Evolutionary conservation across 495 filamentous ascomycete genomes (phyloP), one percentile per base, ranked within the genome.

Genomic region (Daldinia bambusicola): DNA sequence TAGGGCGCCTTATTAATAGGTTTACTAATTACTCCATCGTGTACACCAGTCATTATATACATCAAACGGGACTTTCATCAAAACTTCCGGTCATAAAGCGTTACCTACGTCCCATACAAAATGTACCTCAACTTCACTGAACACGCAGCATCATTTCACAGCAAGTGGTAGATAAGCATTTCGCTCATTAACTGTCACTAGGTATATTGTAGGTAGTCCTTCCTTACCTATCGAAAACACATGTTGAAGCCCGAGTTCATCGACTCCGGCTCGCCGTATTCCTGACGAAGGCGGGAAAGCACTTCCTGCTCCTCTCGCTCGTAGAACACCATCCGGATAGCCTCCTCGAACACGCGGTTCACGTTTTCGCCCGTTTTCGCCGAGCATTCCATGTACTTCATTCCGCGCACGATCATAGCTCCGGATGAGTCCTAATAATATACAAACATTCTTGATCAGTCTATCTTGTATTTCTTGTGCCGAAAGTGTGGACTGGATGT

Each of bases 301-400:
- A 52, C 37, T 7, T 61, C 53, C 5, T 62, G 36, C 14, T 67
- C 59, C 4, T 57, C 59, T 18, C 75, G 73, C 14, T 61, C 53
- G 2, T 30, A 36, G 14, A 65, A 41, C 4, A 77, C 73, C 32
- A 59, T 40, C 10, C 67, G 70, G 7, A 70, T 61, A 7, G 53
- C 70, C 16, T 77, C 73, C 30, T 77, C 65, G 45, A 77, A 70
- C 13, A 72, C 62, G 16, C 41, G 64, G 1, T 70, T 22, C 30
- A 75, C 71, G 32, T 74, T 74, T 56, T 75, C 57, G 26, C 75
- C 67, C 0, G 67, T 72, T 59, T 68, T 75, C 0, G 75, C 75
- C 0, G 75, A 77, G 22, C 75, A 77, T 34, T 75, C 70, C 51
- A 77, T 60, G 30, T 77, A 77, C 55, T 66, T 69, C 2, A 62